Percentiles rank a stretch among this genome's conserved stretches.
phyloP scores from a whole-genome alignment of 169 alveolate species.

The Cryptosporidium andersoni region DNA sequence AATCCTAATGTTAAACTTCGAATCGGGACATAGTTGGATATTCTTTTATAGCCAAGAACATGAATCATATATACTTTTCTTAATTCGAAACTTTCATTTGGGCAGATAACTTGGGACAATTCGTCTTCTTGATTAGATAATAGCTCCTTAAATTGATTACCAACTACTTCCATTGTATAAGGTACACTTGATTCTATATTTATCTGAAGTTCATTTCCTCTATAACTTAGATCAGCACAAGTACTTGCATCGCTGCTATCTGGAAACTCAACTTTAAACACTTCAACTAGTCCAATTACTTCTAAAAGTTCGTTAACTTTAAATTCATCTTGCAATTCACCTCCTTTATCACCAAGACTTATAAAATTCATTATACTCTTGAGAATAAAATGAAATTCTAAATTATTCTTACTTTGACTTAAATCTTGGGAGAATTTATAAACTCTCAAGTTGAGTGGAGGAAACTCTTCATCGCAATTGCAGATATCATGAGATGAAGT shows the following conservation, averaged over 20 bases:
- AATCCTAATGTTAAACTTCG: conserved; percentile 8
- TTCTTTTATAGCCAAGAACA: conserved; percentile 15
- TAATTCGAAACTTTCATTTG: background rate
- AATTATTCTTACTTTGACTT: background rate
- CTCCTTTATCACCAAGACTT: background rate
- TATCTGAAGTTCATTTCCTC: background rate
- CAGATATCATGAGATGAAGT: too few relatives aligned
- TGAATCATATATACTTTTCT: conserved; percentile 8
- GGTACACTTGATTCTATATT: too few relatives aligned
- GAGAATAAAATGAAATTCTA: background rate
- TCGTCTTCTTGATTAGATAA: too few relatives aligned
- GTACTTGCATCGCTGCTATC: background rate
- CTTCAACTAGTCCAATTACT: conserved; percentile 17
- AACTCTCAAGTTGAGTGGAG: too few relatives aligned
- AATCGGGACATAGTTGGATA: conserved; percentile 37
- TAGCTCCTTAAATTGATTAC: too few relatives aligned
- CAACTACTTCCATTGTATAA: too few relatives aligned
- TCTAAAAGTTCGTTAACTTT: conserved; percentile 51
- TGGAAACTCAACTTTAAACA: background rate
- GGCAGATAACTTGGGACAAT: too few relatives aligned
- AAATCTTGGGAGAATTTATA: too few relatives aligned
- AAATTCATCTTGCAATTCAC: background rate
- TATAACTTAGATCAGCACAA: background rate
- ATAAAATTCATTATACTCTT: background rate
- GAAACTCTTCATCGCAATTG: too few relatives aligned